Evolutionary conservation across 345 rosid species (phyloP).

Genomic region (Draba incana): DNA sequence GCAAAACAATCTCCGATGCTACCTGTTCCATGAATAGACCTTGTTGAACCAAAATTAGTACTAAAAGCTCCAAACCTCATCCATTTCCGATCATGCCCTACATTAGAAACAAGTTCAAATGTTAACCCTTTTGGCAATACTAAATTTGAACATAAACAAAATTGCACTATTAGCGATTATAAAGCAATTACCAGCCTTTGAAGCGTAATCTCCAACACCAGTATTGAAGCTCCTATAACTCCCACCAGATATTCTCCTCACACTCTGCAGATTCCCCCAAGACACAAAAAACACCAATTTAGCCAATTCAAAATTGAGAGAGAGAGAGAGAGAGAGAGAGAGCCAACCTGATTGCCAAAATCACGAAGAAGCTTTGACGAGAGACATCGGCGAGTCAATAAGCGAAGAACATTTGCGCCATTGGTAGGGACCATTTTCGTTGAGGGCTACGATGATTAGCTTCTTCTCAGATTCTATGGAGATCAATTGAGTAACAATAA

Average conservation of each 20-base stretch:
- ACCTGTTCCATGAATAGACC: conserved; percentile 91
- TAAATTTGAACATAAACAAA: conserved; percentile 2
- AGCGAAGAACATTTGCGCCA: conserved; percentile 63
- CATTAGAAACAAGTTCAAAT: conserved; percentile 2
- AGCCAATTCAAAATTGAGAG: not conserved
- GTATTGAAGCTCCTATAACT: conserved; percentile 54
- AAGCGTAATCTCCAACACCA: conserved; percentile 38
- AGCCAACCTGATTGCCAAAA: conserved; percentile 44
- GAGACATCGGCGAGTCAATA: conserved; percentile 56
- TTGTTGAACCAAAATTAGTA: conserved; percentile 48
- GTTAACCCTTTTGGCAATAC: not conserved
- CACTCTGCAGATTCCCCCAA: conserved; percentile 45
- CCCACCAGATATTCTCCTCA: conserved; percentile 43
- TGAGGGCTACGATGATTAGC: not conserved
- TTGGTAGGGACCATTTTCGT: conserved; percentile 62
- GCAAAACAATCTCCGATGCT: conserved; percentile 9
- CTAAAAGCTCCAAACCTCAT: conserved; percentile 51
- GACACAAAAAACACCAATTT: not conserved
- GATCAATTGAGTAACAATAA: not conserved
- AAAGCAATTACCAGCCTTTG: conserved; percentile 45
- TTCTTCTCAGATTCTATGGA: not conserved
- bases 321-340: not conserved
- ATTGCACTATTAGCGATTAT: not conserved
- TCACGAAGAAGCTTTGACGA: conserved; percentile 42
- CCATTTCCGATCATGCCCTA: conserved; percentile 46